phyloP scores from a whole-genome alignment of 331 rosid genomes.

The Cydonia oblonga region DNA sequence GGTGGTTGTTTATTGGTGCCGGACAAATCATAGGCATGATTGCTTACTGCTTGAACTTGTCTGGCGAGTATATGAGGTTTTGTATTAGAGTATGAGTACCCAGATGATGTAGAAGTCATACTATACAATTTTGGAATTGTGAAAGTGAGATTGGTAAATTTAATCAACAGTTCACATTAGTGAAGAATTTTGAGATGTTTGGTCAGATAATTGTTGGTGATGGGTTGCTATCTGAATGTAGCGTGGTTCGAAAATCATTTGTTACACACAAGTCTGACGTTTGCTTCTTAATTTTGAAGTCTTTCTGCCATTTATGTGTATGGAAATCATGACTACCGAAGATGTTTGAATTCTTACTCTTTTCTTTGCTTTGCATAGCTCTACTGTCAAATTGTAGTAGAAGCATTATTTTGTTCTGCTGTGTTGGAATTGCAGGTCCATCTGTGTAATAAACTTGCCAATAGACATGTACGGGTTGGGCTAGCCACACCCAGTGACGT shows the following conservation, averaged over 20 bases:
- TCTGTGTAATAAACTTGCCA: slow-evolving; percentile 59
- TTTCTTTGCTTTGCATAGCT: neutral
- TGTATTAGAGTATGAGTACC: neutral
- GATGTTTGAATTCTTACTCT: neutral
- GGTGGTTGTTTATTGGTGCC: neutral
- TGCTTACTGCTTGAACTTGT: neutral
- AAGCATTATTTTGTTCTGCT: neutral
- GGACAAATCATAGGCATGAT: neutral
- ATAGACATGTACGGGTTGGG: slow-evolving; percentile 62
- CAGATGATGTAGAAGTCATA: neutral
- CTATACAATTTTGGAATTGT: neutral
- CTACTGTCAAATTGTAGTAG: slow-evolving; percentile 1
- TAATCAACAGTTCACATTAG: neutral
- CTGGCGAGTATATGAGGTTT: neutral
- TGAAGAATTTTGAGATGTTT: neutral
- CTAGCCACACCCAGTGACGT: slow-evolving; percentile 54
- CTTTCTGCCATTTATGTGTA: neutral
- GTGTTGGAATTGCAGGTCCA: slow-evolving; percentile 44
- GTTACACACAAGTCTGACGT: neutral
- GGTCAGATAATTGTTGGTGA: neutral
- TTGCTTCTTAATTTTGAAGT: neutral
- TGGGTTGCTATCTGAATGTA: neutral
- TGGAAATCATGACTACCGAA: neutral
- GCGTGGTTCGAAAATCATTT: neutral
- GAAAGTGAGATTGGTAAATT: neutral